Percentiles rank a stretch among this genome's conserved stretches.
Conservation (phyloP, 2,329 filamentous ascomycete species). For the Didymella arachidicola region DNA sequence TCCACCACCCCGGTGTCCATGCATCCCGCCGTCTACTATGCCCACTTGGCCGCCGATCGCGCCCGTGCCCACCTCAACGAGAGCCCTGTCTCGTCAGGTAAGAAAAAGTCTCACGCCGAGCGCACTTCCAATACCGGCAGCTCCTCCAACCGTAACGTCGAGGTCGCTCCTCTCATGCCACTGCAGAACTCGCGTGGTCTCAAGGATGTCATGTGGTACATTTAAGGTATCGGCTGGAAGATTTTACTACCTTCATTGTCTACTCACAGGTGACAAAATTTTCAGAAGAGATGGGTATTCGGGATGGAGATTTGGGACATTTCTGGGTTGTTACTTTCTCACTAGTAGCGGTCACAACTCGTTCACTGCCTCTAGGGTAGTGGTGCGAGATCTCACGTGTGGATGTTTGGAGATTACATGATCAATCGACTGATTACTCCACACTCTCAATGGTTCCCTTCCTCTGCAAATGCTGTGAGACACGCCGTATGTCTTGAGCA, state of each 20-base stretch:
- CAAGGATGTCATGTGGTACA: slow-evolving; percentile 59
- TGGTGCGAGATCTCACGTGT: background rate
- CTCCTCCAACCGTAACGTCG: slow-evolving; percentile 40
- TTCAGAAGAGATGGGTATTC: background rate
- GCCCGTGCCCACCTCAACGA: slow-evolving; percentile 76
- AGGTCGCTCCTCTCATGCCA: slow-evolving; percentile 51
- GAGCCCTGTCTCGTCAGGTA: slow-evolving; percentile 47
- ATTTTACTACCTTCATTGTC: background rate
- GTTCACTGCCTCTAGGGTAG: background rate
- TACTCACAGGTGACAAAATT: background rate
- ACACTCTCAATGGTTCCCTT: background rate
- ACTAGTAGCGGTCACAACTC: background rate
- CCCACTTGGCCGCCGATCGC: slow-evolving; percentile 84
- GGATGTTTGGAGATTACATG: background rate
- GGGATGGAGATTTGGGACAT: background rate
- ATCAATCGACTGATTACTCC: background rate
- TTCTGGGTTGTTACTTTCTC: background rate
- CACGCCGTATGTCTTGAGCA: no score
- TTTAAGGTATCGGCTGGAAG: slow-evolving; percentile 41
- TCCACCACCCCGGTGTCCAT: slow-evolving; percentile 92
- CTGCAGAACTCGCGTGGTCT: slow-evolving; percentile 53
- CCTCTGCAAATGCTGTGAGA: background rate
- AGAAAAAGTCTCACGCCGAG: slow-evolving; percentile 47
- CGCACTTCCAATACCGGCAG: slow-evolving; percentile 40
- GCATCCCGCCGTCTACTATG: slow-evolving; percentile 92